Base-by-base conservation (phyloP, 345 rosid species). In the Cardamine resedifolia region DNA sequence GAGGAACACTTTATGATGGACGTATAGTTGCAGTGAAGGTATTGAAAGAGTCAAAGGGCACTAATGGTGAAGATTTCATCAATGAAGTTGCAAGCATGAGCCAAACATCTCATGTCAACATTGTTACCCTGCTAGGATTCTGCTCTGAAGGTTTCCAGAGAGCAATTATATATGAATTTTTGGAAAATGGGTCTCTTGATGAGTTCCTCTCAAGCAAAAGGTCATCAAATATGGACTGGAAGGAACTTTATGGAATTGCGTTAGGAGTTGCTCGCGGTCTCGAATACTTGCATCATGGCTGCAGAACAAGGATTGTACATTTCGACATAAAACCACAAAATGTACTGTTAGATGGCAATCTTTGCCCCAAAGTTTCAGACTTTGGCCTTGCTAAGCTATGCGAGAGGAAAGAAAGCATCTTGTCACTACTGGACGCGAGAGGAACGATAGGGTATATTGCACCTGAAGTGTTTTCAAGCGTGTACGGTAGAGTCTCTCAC, bases 321-420 rank as follows among this genome's bases (percentile, higher is more conserved):
- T 81, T 84, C 6, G 85, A 84, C 41, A 83, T 80, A 9, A 82
- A 86, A 24, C 86, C 86, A 14, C 83, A 84, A 0, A 86, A 82
- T 39, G 78, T 84, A 51, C 74, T 86, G 7, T 71, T 84, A 3
- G 81, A 86, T 43, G 56, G 70, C 5, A 30, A 77, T 9, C 74
- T 84, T 21, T 39, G 12, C 15, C 85, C 87, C 0, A 82, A 86
- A n/a, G 83, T 84, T 6, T 77, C 83, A 0, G 90, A 86, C 53
- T 86, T 86, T 5, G 85, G 90, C 0, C 88, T 86, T 7, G 81
- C 90, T 8, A 83, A 84, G 57, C 70, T 77, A 5, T 81, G 85
- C 26, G 50, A 60, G 43, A 76, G 23, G 23, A 72, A 68, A 30
- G 84, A 76, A 10, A 84, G 85, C 28, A 44, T 73, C 5, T 16